Percentiles rank a stretch among this genome's conserved stretches.
Evolutionary conservation across 2,329 filamentous ascomycete species (phyloP).

Genomic region (Colletotrichum tanaceti): DNA sequence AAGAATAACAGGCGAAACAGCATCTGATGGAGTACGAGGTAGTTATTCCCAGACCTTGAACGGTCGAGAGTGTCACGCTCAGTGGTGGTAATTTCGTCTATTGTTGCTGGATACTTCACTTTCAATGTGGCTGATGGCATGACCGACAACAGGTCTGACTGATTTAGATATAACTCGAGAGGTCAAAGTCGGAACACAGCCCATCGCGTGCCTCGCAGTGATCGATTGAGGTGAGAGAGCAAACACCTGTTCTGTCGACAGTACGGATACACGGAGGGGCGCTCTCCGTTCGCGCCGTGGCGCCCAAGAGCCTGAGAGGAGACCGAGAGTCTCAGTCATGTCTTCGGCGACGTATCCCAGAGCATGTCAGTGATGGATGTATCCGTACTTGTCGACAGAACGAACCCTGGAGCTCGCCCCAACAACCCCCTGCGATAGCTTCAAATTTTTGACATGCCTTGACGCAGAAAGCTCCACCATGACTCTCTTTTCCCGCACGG

Average conservation of each 20-base stretch:
- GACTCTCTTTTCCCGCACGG: slow-evolving; percentile 13
- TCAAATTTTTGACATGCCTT: slow-evolving; percentile 4
- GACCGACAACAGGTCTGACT: not conserved
- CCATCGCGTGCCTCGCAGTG: not conserved
- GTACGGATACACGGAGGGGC: too few relatives aligned
- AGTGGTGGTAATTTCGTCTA: slow-evolving; percentile 10
- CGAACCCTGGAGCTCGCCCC: not conserved
- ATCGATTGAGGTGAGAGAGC: too few relatives aligned
- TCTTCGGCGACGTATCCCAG: not conserved
- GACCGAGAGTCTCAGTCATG: too few relatives aligned
- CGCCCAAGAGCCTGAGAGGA: too few relatives aligned
- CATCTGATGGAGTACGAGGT: not conserved
- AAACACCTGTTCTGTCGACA: not conserved
- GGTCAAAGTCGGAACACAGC: not conserved
- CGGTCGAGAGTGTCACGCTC: slow-evolving; percentile 2
- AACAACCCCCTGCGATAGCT: slow-evolving; percentile 21
- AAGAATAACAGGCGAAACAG: slow-evolving; percentile 17
- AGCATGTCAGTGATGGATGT: not conserved
- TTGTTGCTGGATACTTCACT: not conserved
- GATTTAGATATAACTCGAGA: not conserved
- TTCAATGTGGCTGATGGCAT: not conserved
- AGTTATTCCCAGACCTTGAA: not conserved
- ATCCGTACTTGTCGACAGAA: not conserved
- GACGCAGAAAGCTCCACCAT: slow-evolving; percentile 16
- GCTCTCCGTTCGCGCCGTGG: too few relatives aligned